Base-by-base conservation (phyloP, 129 eudicot genomes). In the Lactuca sativa region DNA sequence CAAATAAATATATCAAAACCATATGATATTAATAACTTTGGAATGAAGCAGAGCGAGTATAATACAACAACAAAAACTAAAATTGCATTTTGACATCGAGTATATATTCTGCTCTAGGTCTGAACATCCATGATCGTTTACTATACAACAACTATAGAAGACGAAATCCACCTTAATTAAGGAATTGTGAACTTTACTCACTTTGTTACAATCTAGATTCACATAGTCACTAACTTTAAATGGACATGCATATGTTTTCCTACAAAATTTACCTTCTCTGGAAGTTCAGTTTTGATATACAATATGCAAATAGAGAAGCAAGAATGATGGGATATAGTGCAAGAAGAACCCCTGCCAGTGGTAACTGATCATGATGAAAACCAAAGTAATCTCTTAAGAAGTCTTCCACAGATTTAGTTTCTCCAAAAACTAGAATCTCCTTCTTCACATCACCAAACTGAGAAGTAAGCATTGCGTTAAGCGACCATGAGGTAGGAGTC, bases 391-490 rank as follows among this genome's bases (percentile, higher is more conserved):
- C 87, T 61, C 67, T 43, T 40, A 90, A 6, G 33, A 90, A 90
- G 1, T 62, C 79, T 9, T 83, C 69, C 16, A 84, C 75, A 3
- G 86, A 57, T 44, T 78, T 86, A 5, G 57, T 70, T 51, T 82
- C 78, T 14, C 89, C 91, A 74, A 82, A 86, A 21, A 80, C 90
- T 10, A 18, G 1, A 10, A 82, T 80, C 52, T 80, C 73, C 56
- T 37, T 59, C 9, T 86, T 53, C 15, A 84, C 55, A 36, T 90
- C 96, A 15, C 96, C 90, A 72, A 64, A 90, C 13, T 90, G 97
- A 56, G 97, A 90, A 56, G 81, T 67, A n/a, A 90, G 81, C 85
- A 90, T 25, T 6, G 82, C 86, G 30, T 90, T 80, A 17, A 90
- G 77, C 0, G 86, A 69, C 97, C 95, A 90, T 3, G 91, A 86